Evolutionary conservation across 441 rosid species (phyloP).

Genomic region (Erodium chrysanthum): DNA sequence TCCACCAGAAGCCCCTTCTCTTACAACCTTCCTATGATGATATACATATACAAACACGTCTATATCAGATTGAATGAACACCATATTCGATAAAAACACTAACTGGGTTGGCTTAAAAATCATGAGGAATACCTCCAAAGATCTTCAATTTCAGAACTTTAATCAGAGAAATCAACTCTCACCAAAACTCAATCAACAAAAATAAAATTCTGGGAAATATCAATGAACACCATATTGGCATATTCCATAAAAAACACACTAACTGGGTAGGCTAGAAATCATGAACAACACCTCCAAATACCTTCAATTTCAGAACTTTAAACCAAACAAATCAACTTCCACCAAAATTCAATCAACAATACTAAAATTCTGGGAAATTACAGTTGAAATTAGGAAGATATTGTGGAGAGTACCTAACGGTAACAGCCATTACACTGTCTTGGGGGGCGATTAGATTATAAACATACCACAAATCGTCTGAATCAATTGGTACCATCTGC

Average conservation of each 20-base stretch:
- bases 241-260: no score
- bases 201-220: no score
- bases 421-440: conserved; percentile 72
- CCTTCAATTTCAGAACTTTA: background rate
- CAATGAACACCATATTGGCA: no score
- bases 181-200: no score
- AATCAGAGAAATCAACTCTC: no score
- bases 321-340: background rate
- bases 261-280: no score
- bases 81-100: background rate
- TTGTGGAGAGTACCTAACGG: conserved; percentile 49
- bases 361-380: background rate
- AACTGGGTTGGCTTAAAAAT: background rate
- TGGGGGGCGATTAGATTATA: conserved; percentile 69
- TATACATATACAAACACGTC: background rate
- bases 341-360: background rate
- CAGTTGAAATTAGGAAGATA: background rate
- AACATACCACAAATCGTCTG: conserved; percentile 86
- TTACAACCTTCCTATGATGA: conserved; percentile 59
- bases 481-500: conserved; percentile 72
- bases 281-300: no score
- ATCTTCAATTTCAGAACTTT: no score
- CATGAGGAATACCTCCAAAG: no score
- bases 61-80: background rate
- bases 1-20: conserved; percentile 62